Percentiles rank a stretch among this genome's conserved stretches.
phyloP scores from a whole-genome alignment of 306 rosid species.

The Luffa aegyptiaca region DNA sequence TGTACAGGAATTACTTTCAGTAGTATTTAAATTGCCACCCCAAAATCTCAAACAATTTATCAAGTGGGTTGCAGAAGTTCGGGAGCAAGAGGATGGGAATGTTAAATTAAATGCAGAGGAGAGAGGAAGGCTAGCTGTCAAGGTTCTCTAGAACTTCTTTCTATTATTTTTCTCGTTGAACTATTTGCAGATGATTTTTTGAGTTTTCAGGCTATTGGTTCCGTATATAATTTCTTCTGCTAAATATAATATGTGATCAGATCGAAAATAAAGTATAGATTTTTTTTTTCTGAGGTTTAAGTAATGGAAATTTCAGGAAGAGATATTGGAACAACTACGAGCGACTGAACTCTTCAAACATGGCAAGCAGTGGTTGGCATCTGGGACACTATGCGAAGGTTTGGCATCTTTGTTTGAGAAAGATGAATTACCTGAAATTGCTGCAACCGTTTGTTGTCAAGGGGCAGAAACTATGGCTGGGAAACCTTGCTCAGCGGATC shows the following conservation, averaged over 20 bases:
- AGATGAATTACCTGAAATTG: slow-evolving; percentile 27
- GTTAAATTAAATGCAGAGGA: slow-evolving; percentile 66
- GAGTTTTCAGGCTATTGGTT: neutral
- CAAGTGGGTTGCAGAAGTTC: slow-evolving; percentile 91
- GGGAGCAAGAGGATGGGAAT: slow-evolving; percentile 78
- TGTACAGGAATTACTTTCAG: slow-evolving; percentile 44
- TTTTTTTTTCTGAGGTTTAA: neutral
- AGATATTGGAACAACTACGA: slow-evolving; percentile 52
- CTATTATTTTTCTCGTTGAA: neutral
- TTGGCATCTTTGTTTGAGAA: slow-evolving; percentile 15
- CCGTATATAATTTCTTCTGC: neutral
- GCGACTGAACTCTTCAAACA: slow-evolving; percentile 53
- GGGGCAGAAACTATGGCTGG: slow-evolving; percentile 48
- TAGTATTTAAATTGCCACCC: slow-evolving; percentile 61
- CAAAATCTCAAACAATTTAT: slow-evolving; percentile 52
- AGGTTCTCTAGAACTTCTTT: slow-evolving; percentile 32
- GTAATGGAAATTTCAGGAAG: slow-evolving; percentile 58
- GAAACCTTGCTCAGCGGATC: slow-evolving; percentile 17
- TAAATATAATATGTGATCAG: neutral
- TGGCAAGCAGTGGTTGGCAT: slow-evolving; percentile 46
- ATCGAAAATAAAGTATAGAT: neutral
- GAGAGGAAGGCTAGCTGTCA: slow-evolving; percentile 65
- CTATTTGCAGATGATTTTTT: neutral
- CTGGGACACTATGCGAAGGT: slow-evolving; percentile 27
- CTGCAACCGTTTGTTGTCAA: slow-evolving; percentile 54